Evolutionary conservation across 2,329 filamentous ascomycete species (phyloP), one percentile per base, ranked within the genome.

Genomic region (Paecilomyces sp.): DNA sequence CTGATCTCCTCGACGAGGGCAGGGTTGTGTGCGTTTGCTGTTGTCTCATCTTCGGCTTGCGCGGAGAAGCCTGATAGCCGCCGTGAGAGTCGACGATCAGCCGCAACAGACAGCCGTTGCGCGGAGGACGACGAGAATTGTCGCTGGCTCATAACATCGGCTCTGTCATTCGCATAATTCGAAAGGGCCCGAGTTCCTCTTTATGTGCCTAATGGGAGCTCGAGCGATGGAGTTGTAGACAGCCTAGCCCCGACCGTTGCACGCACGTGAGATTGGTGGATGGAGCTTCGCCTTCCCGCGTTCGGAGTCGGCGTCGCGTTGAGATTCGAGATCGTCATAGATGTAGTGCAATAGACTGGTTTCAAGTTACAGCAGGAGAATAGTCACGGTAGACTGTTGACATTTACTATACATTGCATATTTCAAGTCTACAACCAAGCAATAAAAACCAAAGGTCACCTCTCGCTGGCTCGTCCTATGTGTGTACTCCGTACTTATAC

Each of bases 1-100:
- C 90, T 92, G 71, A 99, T 96, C 78, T 99, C 94, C 71, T 97
- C 92, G 62, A 92, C 89, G 65, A 96, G 91, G 63, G 88, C 85
- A 62, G 88, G 84, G 68, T 90, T 85, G 34, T 72, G 68, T 53
- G 65, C 58, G 82, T 85, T 30, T 80, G 74, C 89, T 83, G 65
- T 85, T 86, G 72, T 77, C 79, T 62, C 86, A 87, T 51, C 83
- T 76, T 69, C 84, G 80, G 69, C 69, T 65, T 67, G 70, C 58
- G 81, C 74, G 59, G 81, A 80, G 72, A 82, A 82, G 61, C 85
- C 82, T 75, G 71, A 85, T 77, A 79, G 75, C 64, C 73, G 71
- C 58, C 72, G 70, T 59, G 70, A 65, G 58, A 67, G 68, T 60
- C 70, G 74, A 58, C 67, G 70, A 66, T 71, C 70, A 58, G 69